Conservation (phyloP, 2,329 filamentous ascomycete genomes). For the Setomelanomma holmii region DNA sequence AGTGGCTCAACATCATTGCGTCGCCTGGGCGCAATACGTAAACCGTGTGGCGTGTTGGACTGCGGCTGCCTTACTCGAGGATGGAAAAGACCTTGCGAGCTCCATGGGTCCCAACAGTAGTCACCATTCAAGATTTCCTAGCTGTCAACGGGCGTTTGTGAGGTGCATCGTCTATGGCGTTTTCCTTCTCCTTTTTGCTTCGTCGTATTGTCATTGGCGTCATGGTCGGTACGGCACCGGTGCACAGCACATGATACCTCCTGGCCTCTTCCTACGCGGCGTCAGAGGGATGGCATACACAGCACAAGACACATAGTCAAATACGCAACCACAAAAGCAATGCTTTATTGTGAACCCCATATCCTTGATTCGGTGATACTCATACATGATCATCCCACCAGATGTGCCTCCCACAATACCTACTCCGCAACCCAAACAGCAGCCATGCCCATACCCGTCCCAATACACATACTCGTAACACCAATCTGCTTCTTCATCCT, state of each 20-base stretch:
- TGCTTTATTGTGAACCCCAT: no score
- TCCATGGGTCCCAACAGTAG: no score
- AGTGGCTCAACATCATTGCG: neutral
- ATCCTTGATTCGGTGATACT: no score
- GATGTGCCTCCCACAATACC: no score
- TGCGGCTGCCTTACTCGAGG: no score
- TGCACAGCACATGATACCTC: constrained; percentile 12
- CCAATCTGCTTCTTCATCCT: constrained; percentile 85
- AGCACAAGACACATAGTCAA: neutral
- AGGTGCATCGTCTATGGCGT: neutral
- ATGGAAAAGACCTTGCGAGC: no score
- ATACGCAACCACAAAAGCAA: neutral
- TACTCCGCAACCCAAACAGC: constrained; percentile 96
- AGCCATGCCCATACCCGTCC: constrained; percentile 96
- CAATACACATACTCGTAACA: constrained; percentile 94
- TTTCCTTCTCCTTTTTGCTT: neutral
- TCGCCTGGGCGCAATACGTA: neutral
- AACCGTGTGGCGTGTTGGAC: no score
- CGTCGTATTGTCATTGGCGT: neutral
- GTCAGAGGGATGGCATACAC: neutral
- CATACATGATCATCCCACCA: no score
- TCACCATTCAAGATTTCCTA: neutral
- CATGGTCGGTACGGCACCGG: constrained; percentile 1
- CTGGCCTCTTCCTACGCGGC: neutral
- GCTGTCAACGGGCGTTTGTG: neutral